These are phyloP conservation scores for Coemansia sp. DNA, from an alignment of 192 early-diverging fungal species.

Conservation along the genomic window DNA sequence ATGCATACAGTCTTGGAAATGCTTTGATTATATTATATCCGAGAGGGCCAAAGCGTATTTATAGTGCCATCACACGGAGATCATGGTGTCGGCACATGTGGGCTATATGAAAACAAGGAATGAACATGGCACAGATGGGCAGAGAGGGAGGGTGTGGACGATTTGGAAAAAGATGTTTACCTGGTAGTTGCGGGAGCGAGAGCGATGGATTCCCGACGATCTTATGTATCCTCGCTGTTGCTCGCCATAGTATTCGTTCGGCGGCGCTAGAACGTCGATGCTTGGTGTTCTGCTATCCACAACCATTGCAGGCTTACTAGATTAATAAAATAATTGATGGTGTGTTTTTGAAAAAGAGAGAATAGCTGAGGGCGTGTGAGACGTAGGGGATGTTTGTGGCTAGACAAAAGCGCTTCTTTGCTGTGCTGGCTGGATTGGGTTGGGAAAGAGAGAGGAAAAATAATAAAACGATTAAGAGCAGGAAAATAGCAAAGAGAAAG, in stretches of 20 bases:
- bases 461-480: background rate
- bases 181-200: slow-evolving; percentile 37
- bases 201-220: slow-evolving; percentile 25
- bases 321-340: background rate
- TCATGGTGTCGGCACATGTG: too few relatives aligned
- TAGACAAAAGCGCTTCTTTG: too few relatives aligned
- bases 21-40: too few relatives aligned
- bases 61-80: too few relatives aligned
- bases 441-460: background rate
- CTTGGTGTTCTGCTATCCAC: slow-evolving; percentile 9
- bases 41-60: too few relatives aligned
- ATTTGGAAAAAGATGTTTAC: slow-evolving; percentile 6
- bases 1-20: too few relatives aligned
- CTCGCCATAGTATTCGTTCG: slow-evolving; percentile 40
- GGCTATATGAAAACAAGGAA: too few relatives aligned
- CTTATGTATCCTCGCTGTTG: slow-evolving; percentile 6
- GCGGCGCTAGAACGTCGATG: slow-evolving; percentile 29
- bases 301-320: background rate
- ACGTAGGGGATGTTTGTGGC: too few relatives aligned
- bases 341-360: background rate
- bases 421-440: too few relatives aligned
- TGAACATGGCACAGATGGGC: too few relatives aligned
- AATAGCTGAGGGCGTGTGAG: too few relatives aligned
- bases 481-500: background rate
- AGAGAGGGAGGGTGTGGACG: background rate